Base-by-base conservation (phyloP, 1,284 basidiomycete genomes). In the Hortiboletus rubellus region DNA sequence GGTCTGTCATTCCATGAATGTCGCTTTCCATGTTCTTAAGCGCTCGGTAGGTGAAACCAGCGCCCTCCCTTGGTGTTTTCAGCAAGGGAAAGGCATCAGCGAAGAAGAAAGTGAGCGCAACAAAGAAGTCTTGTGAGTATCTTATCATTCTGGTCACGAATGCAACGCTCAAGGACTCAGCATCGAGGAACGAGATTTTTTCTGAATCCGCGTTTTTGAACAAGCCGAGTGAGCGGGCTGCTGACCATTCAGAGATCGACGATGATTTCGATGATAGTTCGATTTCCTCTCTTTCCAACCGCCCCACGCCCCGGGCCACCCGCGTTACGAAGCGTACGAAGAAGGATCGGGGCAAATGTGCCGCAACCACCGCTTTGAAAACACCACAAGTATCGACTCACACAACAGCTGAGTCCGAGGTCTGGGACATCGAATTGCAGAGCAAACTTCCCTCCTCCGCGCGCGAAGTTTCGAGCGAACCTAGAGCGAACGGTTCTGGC, bases 391-490 rank as follows among this genome's bases (percentile, higher is more conserved):
- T 37, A 31, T 6, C 47, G 43, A 36, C 34, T 24, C 24, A 36
- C 24, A 43, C 40, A 5, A 24, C 14, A 22, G 64, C 68, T 10
- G 73, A 71, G 55, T 90, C 88, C 15, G 74, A 82, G 24, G 63
- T 83, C 24, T 90, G 87, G 89, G 84, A 85, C 62, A 87, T 89
- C 42, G 88, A 89, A 70, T 63, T 71, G 14, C 77, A 80, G 18
- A 71, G 67, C 54, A 59, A 66, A 53, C 62, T 64, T 47, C 63
- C 66, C 63, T 64, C 62, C 59, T 61, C 63, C 58, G 52, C 41
- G 46, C 17, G 46, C 46, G 47, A 53, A 58, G 46, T 60, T 24
- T 51, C 55, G 12, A 59, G 60, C 47, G 59, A 60, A 4, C 53
- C 48, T 41, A 45, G 43, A 57, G 50, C 47, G 51, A 42, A 55